Conservation (phyloP, 2,329 filamentous ascomycete genomes). For the Fusarium redolens region DNA sequence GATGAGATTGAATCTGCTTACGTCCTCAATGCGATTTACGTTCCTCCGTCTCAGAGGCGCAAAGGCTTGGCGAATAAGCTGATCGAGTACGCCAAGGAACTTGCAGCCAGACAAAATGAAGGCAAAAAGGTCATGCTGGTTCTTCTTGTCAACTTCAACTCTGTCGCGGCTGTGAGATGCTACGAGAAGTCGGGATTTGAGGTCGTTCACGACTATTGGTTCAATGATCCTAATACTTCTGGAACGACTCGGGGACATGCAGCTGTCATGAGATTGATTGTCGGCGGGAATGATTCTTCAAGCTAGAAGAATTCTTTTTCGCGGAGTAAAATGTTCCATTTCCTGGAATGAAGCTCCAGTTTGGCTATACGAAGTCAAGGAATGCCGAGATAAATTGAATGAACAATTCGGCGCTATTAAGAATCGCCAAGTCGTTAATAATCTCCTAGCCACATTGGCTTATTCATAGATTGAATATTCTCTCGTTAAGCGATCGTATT, state of each 20-base stretch:
- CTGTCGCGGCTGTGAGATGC: conserved; percentile 6
- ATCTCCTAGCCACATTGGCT: background rate
- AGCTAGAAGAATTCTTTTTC: background rate
- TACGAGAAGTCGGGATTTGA: conserved; percentile 35
- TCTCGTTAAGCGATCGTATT: background rate
- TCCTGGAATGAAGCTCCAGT: background rate
- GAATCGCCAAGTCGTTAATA: background rate
- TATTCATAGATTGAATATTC: background rate
- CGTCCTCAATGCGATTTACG: conserved; percentile 30
- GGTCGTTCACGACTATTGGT: conserved; percentile 27
- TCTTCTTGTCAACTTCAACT: conserved; percentile 16
- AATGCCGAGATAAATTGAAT: background rate
- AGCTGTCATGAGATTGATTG: conserved; percentile 29
- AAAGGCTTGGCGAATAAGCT: conserved; percentile 15
- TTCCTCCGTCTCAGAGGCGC: conserved; percentile 12
- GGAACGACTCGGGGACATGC: background rate
- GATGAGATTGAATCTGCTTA: conserved; percentile 1
- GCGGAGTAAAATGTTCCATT: background rate
- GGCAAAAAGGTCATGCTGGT: background rate
- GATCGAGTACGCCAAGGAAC: conserved; percentile 7
- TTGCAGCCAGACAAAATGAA: background rate
- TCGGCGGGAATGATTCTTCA: background rate
- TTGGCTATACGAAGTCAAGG: background rate
- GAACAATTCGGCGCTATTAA: background rate
- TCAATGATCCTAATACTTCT: background rate